Evolutionary conservation across 805 yeast genomes (phyloP), one percentile per base, ranked within the genome.

Genomic region (Saccharomycopsis malanga): DNA sequence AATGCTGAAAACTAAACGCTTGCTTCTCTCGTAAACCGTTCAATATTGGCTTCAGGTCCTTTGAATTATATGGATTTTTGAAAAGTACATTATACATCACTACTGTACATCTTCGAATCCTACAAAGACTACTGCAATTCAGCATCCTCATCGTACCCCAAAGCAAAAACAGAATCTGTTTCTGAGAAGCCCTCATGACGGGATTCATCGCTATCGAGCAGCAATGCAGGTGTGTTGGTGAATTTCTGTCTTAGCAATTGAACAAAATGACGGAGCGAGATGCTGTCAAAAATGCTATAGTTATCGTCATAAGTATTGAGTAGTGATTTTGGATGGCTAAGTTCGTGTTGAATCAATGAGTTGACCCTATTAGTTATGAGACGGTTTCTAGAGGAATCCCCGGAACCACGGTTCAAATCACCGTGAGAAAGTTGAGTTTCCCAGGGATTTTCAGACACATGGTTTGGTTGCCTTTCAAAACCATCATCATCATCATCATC

Each of bases 401-500:
- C n/a, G 30, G 10, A 9, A 12, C 30, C 30, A n/a, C 36, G 36
- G 18, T 32, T 18, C 10, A 27, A 12, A 27, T 9, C 12, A 6
- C 18, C 36, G 7, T 32, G 36, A 5, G 36, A 14, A 6, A 5
- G 17, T 14, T 32, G 18, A 5, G 9, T 18, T 10, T n/a, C 6
- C 18, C 15, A 10, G 17, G 18, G 12, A 7, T 7, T 32, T 7
- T 18, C 36, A 18, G 15, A 32, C 18, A n/a, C 17, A 5, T 18
- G 18, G 14, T 30, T 41, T 4, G 9, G 25, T n/a, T 20, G n/a
- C 18, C 42, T 27, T 39, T n/a, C 27, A 27, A 39, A 25, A 27
- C 20, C 18, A 3, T 30, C 46, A 20, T 54, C 58, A 4, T 52
- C 56, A 7, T 46, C 54, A 6, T 54, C 57, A 7, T 59, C 63